phyloP scores from a whole-genome alignment of 352 stramenopile genomes.

The Peronospora tabacina region DNA sequence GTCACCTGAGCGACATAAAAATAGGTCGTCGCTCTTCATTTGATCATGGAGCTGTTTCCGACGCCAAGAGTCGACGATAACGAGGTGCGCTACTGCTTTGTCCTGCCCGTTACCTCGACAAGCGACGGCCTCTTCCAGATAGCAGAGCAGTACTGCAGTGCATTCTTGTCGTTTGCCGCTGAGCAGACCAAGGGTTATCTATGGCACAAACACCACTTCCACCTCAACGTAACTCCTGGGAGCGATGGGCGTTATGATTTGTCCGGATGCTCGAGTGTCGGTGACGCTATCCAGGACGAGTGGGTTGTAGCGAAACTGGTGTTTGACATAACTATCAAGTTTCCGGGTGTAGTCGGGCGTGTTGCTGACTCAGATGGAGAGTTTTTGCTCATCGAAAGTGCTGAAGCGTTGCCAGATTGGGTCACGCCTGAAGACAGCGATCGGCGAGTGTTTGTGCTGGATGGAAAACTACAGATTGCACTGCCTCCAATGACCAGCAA shows the following conservation, averaged over 20 bases:
- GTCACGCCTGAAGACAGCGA: conserved; percentile 49
- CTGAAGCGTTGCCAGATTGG: conserved; percentile 60
- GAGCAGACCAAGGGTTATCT: conserved; percentile 38
- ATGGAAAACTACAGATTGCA: conserved; percentile 42
- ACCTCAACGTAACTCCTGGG: conserved; percentile 19
- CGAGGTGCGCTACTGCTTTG: conserved; percentile 35
- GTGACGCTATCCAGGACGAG: conserved; percentile 64
- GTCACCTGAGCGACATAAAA: background rate
- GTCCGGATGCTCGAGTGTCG: conserved; percentile 32
- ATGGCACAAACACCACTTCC: conserved; percentile 51
- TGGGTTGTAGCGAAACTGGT: conserved; percentile 52
- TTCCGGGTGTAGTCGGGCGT: conserved; percentile 31
- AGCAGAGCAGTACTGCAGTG: conserved; percentile 13
- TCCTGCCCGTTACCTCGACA: conserved; percentile 13
- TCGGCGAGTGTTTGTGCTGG: conserved; percentile 38
- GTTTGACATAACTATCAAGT: conserved; percentile 33
- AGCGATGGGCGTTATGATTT: conserved; percentile 28
- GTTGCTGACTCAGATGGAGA: conserved; percentile 54
- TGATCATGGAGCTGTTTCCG: conserved; percentile 22
- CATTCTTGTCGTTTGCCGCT: conserved; percentile 23
- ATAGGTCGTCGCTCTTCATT: background rate
- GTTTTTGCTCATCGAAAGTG: conserved; percentile 72
- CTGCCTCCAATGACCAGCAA: conserved; percentile 7
- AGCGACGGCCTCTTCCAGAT: conserved; percentile 2
- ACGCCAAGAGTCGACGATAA: conserved; percentile 20